Evolutionary conservation across 2,329 filamentous ascomycete species (phyloP), one percentile per base, ranked within the genome.

Genomic region (Fusarium secorum): DNA sequence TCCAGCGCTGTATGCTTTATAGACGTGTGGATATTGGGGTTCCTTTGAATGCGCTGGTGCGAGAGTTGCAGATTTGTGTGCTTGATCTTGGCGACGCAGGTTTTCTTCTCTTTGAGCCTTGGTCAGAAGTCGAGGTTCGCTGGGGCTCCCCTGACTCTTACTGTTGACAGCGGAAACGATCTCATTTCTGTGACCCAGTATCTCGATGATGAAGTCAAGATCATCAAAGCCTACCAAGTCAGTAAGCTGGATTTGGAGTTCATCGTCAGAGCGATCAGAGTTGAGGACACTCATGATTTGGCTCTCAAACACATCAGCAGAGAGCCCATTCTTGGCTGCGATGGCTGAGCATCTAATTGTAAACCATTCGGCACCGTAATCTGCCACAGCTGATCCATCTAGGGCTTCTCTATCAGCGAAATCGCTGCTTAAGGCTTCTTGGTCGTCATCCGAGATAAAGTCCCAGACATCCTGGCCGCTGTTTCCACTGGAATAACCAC

Each of bases 171-270:
- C 80, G 7, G 86, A 81, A 15, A 90, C 79, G 46, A 98, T 88
- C 48, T 93, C 88, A 55, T 87, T 83, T 56, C 94, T 89, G 78
- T 95, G 90, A 5, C 90, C 87, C 56, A 98, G 91, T n/a, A 98
- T 84, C 69, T 98, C 93, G 68, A 95, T 95, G 57, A 98, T 91
- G 75, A 99, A 90, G 72, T 99, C 95, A 22, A 99, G 85, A 77
- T 98, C 94, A 74, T 96, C 94, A 76, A 95, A 98, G 0, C 97
- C 96, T 66, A 99, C 86, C 45, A 98, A 88, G 75, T 99, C 96
- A 0, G 93, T 94, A 38, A 99, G 86, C 42, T 91, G 90, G 77
- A 94, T 95, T 79, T 98, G 95, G n/a, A 98, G 84, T 80, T 97
- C 94, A 63, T 97, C 93, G 63, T 97, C 92, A 35, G 88, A 86